phyloP scores from a whole-genome alignment of 495 filamentous ascomycete genomes.

The Penicillium arizonense region DNA sequence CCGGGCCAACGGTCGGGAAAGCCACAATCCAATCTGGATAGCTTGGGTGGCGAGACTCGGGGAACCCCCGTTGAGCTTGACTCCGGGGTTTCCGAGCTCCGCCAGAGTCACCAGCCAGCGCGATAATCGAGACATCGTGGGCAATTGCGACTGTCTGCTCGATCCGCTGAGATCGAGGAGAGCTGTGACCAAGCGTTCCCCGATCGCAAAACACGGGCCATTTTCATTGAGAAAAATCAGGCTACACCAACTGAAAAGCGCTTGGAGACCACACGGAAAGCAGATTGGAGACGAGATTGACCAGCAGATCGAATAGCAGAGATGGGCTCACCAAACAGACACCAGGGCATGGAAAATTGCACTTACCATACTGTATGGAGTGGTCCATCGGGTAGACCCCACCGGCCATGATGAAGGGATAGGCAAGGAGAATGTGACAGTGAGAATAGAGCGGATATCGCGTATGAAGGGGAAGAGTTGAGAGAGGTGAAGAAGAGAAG shows the following conservation, averaged over 20 bases:
- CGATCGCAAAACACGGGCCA: not conserved
- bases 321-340: not conserved
- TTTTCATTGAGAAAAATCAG: no score
- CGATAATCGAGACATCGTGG: not conserved
- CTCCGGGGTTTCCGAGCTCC: not conserved
- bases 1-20: not conserved
- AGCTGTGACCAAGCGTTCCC: not conserved
- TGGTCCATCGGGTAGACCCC: conserved; percentile 28
- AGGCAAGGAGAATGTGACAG: not conserved
- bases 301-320: no score
- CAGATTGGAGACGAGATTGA: not conserved
- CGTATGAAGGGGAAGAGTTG: not conserved
- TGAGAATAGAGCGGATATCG: not conserved
- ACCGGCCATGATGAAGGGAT: conserved; percentile 19
- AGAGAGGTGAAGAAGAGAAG: not conserved
- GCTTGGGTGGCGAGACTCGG: conserved; percentile 1
- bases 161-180: not conserved
- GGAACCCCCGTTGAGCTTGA: not conserved
- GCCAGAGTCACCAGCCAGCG: not conserved
- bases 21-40: not conserved
- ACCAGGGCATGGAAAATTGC: not conserved
- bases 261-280: no score
- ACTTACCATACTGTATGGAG: conserved; percentile 25
- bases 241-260: no score
- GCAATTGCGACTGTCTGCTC: not conserved